Evolutionary conservation across 2,329 filamentous ascomycete species (phyloP), one percentile per base, ranked within the genome.

Genomic region (Dothistroma septosporum): DNA sequence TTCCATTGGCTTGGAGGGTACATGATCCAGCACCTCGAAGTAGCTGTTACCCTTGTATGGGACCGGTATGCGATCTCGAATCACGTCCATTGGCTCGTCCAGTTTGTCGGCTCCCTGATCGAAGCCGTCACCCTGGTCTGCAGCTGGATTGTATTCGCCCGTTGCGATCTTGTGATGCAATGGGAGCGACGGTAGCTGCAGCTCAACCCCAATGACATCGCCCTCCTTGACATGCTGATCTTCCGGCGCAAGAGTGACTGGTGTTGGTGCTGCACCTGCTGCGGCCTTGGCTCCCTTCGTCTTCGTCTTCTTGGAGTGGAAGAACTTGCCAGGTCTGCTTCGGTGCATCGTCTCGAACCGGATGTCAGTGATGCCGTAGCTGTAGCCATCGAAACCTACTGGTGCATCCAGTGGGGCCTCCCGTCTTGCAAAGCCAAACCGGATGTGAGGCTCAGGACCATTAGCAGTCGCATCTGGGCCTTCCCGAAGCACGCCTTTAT

Each of bases 31-130:
- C 72, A 91, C 89, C 76, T 97, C 93, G 75, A 96, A 97, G 78
- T 95, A 96, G 57, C 92, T 89, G 74, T 95, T 91, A 47, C 89
- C 87, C 76, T 96, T 97, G 80, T 96, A 95, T 10, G 92, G 87
- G 66, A 97, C 96, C 0, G 94, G 92, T 49, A 97, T 91, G 53
- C 94, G 90, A 75, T 99, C 95, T 64, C 95, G 91, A 61, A 99
- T 90, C 64, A 97, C 89, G 74, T 97, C 94, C 16, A 85, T 78
- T 62, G 85, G 81, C 0, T 83, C 80, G 61, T 64, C 19, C 72
- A 68, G 2, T 79, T 75, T 57, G 70, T 73, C 35, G 58, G 64
- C 41, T 60, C 63, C 22, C 60, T 60, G 64, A 31, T 84, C 80
- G 65, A 81, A 80, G 37, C 79, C 79, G 61, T 87, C 83, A 46